A percentile compares a stretch with the other conserved stretches of the same genome.
Evolutionary conservation across 2,329 filamentous ascomycete genomes (phyloP).

Genomic region (Neopestalotiopsis rosae): DNA sequence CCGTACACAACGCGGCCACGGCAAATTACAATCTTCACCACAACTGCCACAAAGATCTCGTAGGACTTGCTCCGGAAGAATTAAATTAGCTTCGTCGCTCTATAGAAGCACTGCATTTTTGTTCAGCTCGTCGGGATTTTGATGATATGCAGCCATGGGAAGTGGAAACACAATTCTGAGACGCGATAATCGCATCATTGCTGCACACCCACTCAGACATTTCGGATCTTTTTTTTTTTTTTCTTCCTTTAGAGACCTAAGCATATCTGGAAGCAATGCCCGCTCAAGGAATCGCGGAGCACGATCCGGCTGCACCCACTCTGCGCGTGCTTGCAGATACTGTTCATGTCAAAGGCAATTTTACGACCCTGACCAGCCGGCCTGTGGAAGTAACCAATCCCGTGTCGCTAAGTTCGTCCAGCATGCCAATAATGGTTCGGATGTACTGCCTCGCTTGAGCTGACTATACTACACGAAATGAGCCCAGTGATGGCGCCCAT

Average conservation of each 20-base stretch:
- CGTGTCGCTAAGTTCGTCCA: too few species aligned
- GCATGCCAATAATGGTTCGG: too few species aligned
- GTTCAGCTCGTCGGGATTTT: not conserved
- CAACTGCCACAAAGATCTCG: not conserved
- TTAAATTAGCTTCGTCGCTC: not conserved
- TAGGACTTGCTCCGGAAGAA: not conserved
- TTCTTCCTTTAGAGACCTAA: not conserved
- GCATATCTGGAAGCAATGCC: not conserved
- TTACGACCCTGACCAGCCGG: too few species aligned
- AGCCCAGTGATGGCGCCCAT: too few species aligned
- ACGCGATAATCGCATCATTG: not conserved
- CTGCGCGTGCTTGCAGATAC: not conserved
- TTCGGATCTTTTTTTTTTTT: not conserved
- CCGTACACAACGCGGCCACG: not conserved
- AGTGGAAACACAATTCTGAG: not conserved
- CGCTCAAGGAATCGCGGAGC: not conserved
- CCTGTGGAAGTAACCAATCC: too few species aligned
- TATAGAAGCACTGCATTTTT: not conserved
- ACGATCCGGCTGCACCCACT: not conserved
- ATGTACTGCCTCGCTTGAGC: too few species aligned
- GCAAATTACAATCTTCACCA: constrained; percentile 1
- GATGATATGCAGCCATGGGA: not conserved
- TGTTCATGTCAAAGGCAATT: not conserved
- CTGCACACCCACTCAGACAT: not conserved
- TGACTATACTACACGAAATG: too few species aligned